Conservation (phyloP, 2,329 filamentous ascomycete genomes). For the Chlorencoelia australis region DNA sequence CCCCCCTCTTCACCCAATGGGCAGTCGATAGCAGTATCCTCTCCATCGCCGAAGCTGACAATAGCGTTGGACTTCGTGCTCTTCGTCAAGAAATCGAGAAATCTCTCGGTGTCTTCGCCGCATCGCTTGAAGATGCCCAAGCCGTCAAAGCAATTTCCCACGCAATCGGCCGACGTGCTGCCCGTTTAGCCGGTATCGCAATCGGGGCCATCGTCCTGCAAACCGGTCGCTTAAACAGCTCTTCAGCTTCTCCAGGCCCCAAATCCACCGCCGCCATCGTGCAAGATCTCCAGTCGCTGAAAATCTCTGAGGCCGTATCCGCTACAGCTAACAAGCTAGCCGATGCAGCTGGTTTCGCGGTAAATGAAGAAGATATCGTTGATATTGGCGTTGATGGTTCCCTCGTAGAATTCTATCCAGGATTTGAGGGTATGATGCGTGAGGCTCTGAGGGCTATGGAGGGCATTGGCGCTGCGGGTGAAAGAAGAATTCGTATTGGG, state of each 20-base stretch:
- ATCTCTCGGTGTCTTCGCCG: conserved; percentile 63
- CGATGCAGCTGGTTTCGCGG: conserved; percentile 16
- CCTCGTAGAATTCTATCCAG: conserved; percentile 90
- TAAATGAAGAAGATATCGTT: conserved; percentile 50
- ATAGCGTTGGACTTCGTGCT: conserved; percentile 57
- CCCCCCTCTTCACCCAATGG: conserved; percentile 69
- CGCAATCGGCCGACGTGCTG: conserved; percentile 80
- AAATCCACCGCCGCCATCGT: conserved; percentile 19
- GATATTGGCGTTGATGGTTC: conserved; percentile 94
- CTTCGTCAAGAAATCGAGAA: conserved; percentile 72
- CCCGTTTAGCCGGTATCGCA: conserved; percentile 77
- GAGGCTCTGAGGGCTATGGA: conserved; percentile 70
- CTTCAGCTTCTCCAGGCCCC: conserved; percentile 10
- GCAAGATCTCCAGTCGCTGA: conserved; percentile 20
- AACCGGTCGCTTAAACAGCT: conserved; percentile 55
- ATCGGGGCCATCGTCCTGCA: conserved; percentile 77
- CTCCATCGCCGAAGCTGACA: conserved; percentile 76
- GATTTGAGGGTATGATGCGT: conserved; percentile 79
- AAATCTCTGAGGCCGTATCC: conserved; percentile 17
- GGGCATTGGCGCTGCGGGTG: conserved; percentile 66
- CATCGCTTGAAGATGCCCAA: conserved; percentile 74
- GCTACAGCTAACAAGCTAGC: conserved; percentile 21
- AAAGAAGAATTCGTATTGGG: conserved; percentile 82
- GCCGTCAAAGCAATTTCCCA: conserved; percentile 76
- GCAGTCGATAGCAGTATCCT: conserved; percentile 86